Base-by-base conservation (phyloP, 2,329 filamentous ascomycete species). In the Fusarium albosuccineum region DNA sequence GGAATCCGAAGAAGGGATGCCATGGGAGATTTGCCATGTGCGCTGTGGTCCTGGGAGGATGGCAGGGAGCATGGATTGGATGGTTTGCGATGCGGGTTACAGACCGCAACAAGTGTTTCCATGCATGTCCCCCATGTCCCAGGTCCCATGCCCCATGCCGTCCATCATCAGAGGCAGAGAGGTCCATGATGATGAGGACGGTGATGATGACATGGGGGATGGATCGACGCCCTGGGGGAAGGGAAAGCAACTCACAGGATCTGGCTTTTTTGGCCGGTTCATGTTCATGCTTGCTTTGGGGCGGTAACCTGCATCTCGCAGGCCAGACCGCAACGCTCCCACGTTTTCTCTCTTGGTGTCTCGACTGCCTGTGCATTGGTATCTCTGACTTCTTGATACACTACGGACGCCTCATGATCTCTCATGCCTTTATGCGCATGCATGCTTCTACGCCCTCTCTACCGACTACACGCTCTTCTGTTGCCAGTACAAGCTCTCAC, bases 121-220 rank as follows among this genome's bases (percentile, higher is more conserved):
- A 22, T 22, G 22, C 5, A 22, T 27, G 41, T 45, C 33, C 27
- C 27, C 29, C 44, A 46, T 46, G 27, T 10, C 37, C 37, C 37
- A 22, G n/a, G n/a, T 27, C 41, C 44, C 30, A 46, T 46, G 44
- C 44, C 44, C 30, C 33, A 27, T 45, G 51, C 61, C 14, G 37
- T 33, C 30, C 16, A 14, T 8, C 9, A 17, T 11, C 22, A 7
- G 29, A 14, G 34, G 50, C 16, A 44, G 11, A n/a, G 46, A 51
- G 34, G 52, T 58, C 33, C 37, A 40, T 50, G 42, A 66, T 62
- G 34, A 49, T 29, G 39, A 40, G 5, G 44, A 44, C 51, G 30
- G 34, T 48, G 40, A 67, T 67, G 64, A 67, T 64, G 54, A 67
- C 64, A 64, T 45, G 52, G 54, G 48, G 22, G 26, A 30, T 39